Evolutionary conservation across 495 filamentous ascomycete species (phyloP).

Genomic region (Daldinia loculata): DNA sequence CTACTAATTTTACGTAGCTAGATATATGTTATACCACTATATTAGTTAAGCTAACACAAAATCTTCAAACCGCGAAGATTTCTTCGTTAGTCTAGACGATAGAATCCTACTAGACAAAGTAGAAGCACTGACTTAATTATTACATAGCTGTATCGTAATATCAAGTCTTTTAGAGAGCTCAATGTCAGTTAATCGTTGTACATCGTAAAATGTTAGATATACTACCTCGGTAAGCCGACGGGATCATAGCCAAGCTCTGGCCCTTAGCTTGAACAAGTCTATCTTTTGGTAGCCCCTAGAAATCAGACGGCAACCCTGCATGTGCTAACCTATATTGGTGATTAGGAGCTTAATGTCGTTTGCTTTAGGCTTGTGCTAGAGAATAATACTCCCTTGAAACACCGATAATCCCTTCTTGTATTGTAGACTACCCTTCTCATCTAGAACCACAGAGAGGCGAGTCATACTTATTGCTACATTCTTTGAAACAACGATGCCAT

Average conservation of each 20-base stretch:
- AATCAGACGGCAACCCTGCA: not conserved
- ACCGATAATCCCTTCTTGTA: not conserved
- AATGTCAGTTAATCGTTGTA: not conserved
- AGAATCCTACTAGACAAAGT: not conserved
- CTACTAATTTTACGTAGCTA: not conserved
- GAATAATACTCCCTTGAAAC: too few relatives aligned
- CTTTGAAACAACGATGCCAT: not conserved
- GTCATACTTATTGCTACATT: not conserved
- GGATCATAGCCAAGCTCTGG: not conserved
- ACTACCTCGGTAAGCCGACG: not conserved
- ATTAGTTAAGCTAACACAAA: not conserved
- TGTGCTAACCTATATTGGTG: not conserved
- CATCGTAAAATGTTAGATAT: not conserved
- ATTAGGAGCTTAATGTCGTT: not conserved
- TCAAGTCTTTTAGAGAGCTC: not conserved
- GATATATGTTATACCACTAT: not conserved
- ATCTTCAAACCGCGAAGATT: not conserved
- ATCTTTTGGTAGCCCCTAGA: not conserved
- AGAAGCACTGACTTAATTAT: not conserved
- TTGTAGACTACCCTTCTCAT: not conserved
- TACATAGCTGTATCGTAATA: not conserved
- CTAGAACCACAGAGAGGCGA: not conserved
- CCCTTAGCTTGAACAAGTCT: not conserved
- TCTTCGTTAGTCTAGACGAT: not conserved
- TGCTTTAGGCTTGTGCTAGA: not conserved